Evolutionary conservation across 371 early-diverging fungal genomes (phyloP).

Genomic region (Mucor saturninus): DNA sequence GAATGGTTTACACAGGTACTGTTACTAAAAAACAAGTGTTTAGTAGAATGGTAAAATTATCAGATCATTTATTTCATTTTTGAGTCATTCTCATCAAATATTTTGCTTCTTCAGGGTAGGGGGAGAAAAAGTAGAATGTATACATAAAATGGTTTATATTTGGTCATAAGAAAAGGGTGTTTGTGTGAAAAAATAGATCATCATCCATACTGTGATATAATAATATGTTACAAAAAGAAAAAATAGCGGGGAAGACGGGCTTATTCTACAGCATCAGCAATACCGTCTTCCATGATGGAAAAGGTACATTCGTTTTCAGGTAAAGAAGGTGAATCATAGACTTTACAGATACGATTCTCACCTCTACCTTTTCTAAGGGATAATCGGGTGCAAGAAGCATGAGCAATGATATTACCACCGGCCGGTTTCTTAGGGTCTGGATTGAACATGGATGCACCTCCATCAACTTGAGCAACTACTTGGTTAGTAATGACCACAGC

Average conservation of each 20-base stretch:
- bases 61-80: too few relatives aligned
- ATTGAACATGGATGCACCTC: slow-evolving; percentile 89
- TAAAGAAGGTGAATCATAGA: slow-evolving; percentile 86
- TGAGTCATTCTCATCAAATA: too few relatives aligned
- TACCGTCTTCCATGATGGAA: slow-evolving; percentile 68
- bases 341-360: slow-evolving; percentile 83
- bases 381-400: slow-evolving; percentile 89
- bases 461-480: slow-evolving; percentile 98
- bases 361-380: slow-evolving; percentile 83
- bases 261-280: slow-evolving; percentile 64
- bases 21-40: too few relatives aligned
- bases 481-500: slow-evolving; percentile 99
- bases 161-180: background rate
- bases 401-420: slow-evolving; percentile 99
- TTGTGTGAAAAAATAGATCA: background rate
- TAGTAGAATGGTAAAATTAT: too few relatives aligned
- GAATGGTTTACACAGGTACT: too few relatives aligned
- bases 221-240: slow-evolving; percentile 2
- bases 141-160: too few relatives aligned
- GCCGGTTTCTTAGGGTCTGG: slow-evolving; percentile 98
- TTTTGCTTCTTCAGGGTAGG: too few relatives aligned
- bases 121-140: too few relatives aligned
- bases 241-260: background rate
- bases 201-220: background rate
- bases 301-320: slow-evolving; percentile 79